These are phyloP conservation scores for Scenedesmus sp. DNA, from an alignment of 163 green algal species.

Conservation along the genomic window DNA sequence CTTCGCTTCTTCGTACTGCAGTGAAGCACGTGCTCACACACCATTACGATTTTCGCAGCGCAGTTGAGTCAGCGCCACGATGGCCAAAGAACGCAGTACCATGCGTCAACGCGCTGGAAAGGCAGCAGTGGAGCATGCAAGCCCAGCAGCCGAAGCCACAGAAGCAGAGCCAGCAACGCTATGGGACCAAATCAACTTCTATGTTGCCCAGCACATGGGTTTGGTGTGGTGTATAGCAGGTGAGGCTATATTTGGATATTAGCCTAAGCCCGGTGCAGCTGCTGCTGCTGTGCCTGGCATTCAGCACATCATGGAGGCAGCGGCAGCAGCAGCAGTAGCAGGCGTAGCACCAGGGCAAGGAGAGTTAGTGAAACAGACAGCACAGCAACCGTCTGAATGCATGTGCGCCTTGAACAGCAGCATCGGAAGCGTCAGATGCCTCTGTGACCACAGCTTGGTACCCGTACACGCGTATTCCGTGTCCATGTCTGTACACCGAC, in stretches of 20 bases:
- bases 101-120: not conserved
- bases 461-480: no score
- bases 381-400: not conserved
- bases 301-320: not conserved
- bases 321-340: not conserved
- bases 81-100: not conserved
- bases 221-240: conserved; percentile 11
- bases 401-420: no score
- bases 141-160: not conserved
- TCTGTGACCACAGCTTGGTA: no score
- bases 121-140: not conserved
- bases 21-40: not conserved
- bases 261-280: not conserved
- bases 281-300: not conserved
- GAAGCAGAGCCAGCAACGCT: not conserved
- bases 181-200: not conserved
- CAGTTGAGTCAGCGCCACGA: not conserved
- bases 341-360: not conserved
- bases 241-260: not conserved
- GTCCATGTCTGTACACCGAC: not conserved
- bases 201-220: conserved; percentile 34
- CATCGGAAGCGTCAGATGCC: no score
- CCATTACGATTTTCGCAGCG: not conserved
- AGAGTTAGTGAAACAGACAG: not conserved
- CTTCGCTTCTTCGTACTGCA: not conserved